Base-by-base conservation (phyloP, 2,329 filamentous ascomycete species). In the Phyllosticta capitalensis region DNA sequence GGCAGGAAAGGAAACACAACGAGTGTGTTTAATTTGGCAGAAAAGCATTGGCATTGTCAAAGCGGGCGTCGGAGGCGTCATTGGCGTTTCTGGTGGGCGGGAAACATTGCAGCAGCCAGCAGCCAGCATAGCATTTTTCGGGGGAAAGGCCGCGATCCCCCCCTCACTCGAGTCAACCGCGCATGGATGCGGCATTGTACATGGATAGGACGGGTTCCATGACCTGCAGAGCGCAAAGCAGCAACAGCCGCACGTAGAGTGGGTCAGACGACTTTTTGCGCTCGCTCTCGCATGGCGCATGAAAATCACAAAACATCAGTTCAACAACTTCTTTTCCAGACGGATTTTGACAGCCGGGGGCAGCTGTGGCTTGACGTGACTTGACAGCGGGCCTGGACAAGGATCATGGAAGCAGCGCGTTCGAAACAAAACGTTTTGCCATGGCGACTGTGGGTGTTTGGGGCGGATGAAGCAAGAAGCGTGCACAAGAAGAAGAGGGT, bases 31-130 rank as follows among this genome's bases (percentile, higher is more conserved):
- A 38, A 38, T 38, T 38, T 38, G 30, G 30, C 30, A 38, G 30
- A 38, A 38, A 38, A 38, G 56, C 56, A 58, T 58, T 54, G 56
- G 56, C 56, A 58, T 58, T 54, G 56, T 58, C 52, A 51, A 58
- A 58, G 56, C 51, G 52, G 56, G 51, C 30, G 56, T 58, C 5
- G 56, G 56, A 58, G 56, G 56, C 56, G 56, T 58, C 57, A 59
- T 52, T 54, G 57, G 57, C 57, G 57, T 58, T 58, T 58, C 52
- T 58, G 30, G 30, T 49, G 26, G 56, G 56, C 56, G 56, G 30
- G 30, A 38, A 38, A 38, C 30, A 9, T 38, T 14, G 17, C 51
- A 54, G 30, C 53, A 38, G 56, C 49, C 57, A 52, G 52, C 52
- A 59, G 57, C 52, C 57, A 59, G 57, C 57, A 59, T 54, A 54